These are phyloP conservation scores for Cercospora sp. DNA, from an alignment of 2,329 filamentous ascomycete species.

Conservation along the genomic window DNA sequence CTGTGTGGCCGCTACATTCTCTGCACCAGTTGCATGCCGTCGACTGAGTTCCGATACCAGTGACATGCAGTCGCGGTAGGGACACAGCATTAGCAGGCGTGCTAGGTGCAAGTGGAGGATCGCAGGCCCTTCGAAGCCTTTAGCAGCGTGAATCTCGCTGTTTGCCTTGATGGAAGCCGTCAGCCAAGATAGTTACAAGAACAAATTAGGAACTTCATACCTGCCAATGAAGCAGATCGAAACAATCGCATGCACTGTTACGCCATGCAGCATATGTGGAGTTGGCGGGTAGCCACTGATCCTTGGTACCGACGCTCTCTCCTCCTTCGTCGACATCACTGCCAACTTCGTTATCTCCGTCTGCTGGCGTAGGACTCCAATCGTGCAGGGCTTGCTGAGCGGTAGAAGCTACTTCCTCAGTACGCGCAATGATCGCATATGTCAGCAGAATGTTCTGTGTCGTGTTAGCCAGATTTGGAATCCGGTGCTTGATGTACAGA, in stretches of 20 bases:
- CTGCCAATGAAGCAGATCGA: slow-evolving; percentile 21
- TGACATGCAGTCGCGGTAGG: slow-evolving; percentile 16
- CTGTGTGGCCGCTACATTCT: slow-evolving; percentile 9
- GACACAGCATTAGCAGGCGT: slow-evolving; percentile 19
- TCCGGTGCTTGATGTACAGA: background rate
- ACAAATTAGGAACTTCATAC: background rate
- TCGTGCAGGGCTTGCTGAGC: slow-evolving; percentile 4
- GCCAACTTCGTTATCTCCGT: background rate
- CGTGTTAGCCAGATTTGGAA: background rate
- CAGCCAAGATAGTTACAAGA: background rate
- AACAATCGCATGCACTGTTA: slow-evolving; percentile 22
- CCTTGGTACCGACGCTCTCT: background rate
- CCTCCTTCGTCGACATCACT: background rate
- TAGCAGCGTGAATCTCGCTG: slow-evolving; percentile 14
- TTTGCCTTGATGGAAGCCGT: slow-evolving; percentile 6
- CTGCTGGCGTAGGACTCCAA: slow-evolving; percentile 11
- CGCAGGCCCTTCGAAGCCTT: slow-evolving; percentile 17
- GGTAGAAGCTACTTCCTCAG: slow-evolving; percentile 5
- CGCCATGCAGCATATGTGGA: slow-evolving; percentile 16
- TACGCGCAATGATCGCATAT: slow-evolving; percentile 6
- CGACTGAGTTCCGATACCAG: slow-evolving; percentile 10
- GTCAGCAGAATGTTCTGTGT: slow-evolving; percentile 8
- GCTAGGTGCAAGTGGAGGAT: slow-evolving; percentile 21
- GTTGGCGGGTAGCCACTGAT: slow-evolving; percentile 16
- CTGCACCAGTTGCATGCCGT: background rate